Conservation (phyloP, 169 alveolate species). For the Plasmodium gonderi region DNA sequence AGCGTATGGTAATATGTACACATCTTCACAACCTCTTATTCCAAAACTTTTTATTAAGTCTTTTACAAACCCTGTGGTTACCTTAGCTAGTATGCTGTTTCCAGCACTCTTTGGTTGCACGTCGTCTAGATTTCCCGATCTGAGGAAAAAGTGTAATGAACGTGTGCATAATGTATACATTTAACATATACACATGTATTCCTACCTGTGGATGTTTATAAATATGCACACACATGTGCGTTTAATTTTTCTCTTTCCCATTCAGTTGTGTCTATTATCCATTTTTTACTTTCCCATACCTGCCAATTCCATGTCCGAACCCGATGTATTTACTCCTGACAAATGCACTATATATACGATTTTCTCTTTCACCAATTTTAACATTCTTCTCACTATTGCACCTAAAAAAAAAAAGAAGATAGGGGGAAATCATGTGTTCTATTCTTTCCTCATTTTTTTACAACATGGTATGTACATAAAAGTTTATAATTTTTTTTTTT, state of each 20-base stretch:
- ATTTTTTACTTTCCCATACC: constrained; percentile 1
- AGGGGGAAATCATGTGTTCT: neutral
- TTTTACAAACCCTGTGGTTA: constrained; percentile 43
- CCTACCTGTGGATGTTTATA: neutral
- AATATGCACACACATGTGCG: neutral
- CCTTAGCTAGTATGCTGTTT: constrained; percentile 36
- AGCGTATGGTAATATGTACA: constrained; percentile 73
- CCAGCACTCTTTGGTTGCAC: constrained; percentile 74
- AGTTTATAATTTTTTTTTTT: neutral
- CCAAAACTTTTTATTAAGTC: constrained; percentile 50
- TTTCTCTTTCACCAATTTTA: constrained; percentile 73
- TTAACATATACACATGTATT: neutral
- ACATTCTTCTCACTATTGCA: constrained; percentile 71
- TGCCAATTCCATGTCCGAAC: constrained; percentile 74
- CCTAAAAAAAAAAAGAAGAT: constrained; percentile 4
- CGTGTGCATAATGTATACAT: neutral
- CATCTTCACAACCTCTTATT: constrained; percentile 64
- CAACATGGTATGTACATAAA: neutral
- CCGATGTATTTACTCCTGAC: constrained; percentile 67
- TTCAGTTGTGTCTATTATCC: neutral
- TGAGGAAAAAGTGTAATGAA: constrained; percentile 2
- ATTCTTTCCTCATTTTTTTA: neutral
- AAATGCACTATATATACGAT: constrained; percentile 43
- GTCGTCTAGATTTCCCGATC: constrained; percentile 70
- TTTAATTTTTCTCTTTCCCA: neutral